phyloP scores from a whole-genome alignment of 2,329 filamentous ascomycete species.

The Aspergillus udagawae region DNA sequence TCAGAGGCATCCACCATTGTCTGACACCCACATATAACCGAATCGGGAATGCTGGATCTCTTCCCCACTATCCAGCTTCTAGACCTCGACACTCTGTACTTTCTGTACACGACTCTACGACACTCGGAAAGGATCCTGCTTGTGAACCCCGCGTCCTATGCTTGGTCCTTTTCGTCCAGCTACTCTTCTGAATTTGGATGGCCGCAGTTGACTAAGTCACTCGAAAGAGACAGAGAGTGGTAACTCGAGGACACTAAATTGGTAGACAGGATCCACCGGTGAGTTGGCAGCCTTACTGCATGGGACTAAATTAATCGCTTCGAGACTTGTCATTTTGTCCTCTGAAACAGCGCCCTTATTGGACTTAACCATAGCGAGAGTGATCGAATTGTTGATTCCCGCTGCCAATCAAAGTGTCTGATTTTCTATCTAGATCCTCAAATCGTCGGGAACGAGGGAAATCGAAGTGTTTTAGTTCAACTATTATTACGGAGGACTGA shows the following conservation, averaged over 20 bases:
- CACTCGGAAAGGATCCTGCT: background rate
- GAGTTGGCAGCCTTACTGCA: background rate
- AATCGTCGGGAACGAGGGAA: background rate
- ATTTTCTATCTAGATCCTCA: constrained; percentile 3
- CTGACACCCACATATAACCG: background rate
- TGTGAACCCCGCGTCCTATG: background rate
- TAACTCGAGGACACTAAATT: background rate
- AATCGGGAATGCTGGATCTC: background rate
- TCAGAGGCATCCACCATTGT: constrained; percentile 3
- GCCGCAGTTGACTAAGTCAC: background rate
- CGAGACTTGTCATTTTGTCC: background rate
- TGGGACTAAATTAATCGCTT: background rate
- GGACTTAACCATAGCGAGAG: constrained; percentile 7
- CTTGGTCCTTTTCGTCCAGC: background rate
- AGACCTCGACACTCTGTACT: background rate
- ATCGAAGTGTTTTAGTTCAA: background rate
- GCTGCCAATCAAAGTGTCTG: constrained; percentile 14
- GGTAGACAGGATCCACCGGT: background rate
- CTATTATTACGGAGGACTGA: background rate
- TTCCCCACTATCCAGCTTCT: background rate
- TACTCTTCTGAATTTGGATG: background rate
- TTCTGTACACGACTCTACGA: background rate
- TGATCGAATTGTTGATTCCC: constrained; percentile 6
- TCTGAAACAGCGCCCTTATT: constrained; percentile 8
- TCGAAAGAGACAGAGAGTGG: background rate